A percentile compares a stretch with the other conserved stretches of the same genome.
These are phyloP conservation scores for Saccharomyces uvarum DNA, from an alignment of 1,139 yeast species.

Conservation along the genomic window DNA sequence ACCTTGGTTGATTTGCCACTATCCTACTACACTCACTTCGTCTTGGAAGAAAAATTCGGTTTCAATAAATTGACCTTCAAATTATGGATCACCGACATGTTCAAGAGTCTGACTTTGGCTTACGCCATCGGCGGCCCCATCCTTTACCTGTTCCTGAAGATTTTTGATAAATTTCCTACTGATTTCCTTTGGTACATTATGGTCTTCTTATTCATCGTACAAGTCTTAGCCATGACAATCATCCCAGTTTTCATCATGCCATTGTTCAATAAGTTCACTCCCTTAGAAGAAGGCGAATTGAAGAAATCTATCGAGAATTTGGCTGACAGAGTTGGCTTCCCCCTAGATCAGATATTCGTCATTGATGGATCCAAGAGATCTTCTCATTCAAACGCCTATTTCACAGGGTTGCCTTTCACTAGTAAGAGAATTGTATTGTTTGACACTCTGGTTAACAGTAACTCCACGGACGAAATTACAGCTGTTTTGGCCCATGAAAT, in stretches of 20 bases:
- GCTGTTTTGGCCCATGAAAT: conserved; percentile 96
- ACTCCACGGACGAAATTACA: conserved; percentile 70
- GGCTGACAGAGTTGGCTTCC: conserved; percentile 72
- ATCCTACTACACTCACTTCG: conserved; percentile 70
- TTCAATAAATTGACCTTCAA: conserved; percentile 75
- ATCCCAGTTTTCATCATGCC: conserved; percentile 87
- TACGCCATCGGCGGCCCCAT: conserved; percentile 64
- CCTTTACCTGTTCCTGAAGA: conserved; percentile 66
- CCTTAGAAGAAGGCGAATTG: conserved; percentile 84
- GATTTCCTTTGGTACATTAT: conserved; percentile 74
- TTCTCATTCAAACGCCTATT: conserved; percentile 92
- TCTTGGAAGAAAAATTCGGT: conserved; percentile 85
- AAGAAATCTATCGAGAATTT: conserved; percentile 72
- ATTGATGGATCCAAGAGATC: conserved; percentile 95
- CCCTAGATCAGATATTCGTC: conserved; percentile 74
- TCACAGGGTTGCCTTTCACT: conserved; percentile 92
- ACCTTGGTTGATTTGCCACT: conserved; percentile 56
- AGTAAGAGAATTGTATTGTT: conserved; percentile 80
- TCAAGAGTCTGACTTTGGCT: conserved; percentile 53
- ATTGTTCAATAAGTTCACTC: conserved; percentile 80
- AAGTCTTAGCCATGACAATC: conserved; percentile 60
- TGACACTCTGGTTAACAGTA: conserved; percentile 81
- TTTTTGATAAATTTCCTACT: conserved; percentile 73
- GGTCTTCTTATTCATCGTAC: conserved; percentile 61
- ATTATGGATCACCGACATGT: conserved; percentile 63